A percentile compares a stretch with the other conserved stretches of the same genome.
Evolutionary conservation across 208 protist genomes (phyloP).

Genomic region (Trichomonas gallinae): DNA sequence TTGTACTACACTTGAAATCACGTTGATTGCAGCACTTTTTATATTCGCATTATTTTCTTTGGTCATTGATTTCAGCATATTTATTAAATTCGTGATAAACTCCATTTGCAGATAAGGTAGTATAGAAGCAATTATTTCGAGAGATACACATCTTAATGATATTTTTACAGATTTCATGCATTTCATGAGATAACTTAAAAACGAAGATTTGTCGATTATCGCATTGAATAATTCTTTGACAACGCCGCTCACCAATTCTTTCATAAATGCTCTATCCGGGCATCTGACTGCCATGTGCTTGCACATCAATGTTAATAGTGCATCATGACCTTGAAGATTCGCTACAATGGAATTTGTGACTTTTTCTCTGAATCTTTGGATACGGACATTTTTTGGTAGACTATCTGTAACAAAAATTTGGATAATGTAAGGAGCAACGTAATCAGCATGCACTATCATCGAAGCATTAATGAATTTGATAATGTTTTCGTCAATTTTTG

Average conservation of each 20-base stretch:
- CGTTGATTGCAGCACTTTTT: not conserved
- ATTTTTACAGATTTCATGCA: not conserved
- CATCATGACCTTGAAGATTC: not conserved
- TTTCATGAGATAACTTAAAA: not conserved
- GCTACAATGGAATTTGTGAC: not conserved
- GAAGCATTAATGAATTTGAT: not conserved
- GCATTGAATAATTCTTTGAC: not conserved
- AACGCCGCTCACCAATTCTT: not conserved
- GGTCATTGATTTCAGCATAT: not conserved
- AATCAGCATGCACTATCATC: not conserved
- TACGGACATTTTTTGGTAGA: not conserved
- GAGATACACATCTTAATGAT: not conserved
- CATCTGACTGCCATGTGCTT: not conserved
- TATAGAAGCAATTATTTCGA: not conserved
- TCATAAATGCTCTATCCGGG: not conserved
- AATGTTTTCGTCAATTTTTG: not conserved
- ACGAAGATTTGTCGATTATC: not conserved
- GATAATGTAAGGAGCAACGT: not conserved
- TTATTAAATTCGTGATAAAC: not conserved
- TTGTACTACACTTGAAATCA: not conserved
- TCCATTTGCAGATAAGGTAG: not conserved
- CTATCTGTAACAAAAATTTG: not conserved
- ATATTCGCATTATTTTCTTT: not conserved
- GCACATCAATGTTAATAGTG: not conserved
- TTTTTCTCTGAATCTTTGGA: not conserved